Evolutionary conservation across 805 yeast genomes (phyloP).

Genomic region (Metschnikowia rubicola): DNA sequence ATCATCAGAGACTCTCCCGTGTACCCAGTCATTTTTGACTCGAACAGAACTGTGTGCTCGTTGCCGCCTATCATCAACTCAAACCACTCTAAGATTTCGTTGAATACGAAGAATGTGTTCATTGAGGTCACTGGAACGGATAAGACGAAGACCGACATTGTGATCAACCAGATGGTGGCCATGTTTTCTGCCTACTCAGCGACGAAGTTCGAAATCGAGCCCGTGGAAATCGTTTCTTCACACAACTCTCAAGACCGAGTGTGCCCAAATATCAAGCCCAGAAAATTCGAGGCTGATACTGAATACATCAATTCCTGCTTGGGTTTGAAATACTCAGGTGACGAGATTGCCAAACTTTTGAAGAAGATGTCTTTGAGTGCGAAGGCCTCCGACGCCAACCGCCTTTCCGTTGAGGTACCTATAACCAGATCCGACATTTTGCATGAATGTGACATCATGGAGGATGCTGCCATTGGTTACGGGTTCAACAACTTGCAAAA

Average conservation of each 20-base stretch:
- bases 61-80: conserved; percentile 97
- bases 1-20: conserved; percentile 86
- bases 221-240: conserved; percentile 77
- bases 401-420: conserved; percentile 72
- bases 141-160: conserved; percentile 89
- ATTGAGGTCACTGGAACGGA: conserved; percentile 96
- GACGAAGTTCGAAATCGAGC: conserved; percentile 83
- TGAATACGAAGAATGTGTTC: conserved; percentile 83
- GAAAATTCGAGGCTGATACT: conserved; percentile 69
- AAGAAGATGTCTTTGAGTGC: conserved; percentile 80
- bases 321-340: conserved; percentile 71
- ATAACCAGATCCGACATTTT: conserved; percentile 93
- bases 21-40: conserved; percentile 85
- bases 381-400: conserved; percentile 43
- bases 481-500: conserved; percentile 87
- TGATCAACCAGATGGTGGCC: conserved; percentile 86
- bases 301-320: conserved; percentile 87
- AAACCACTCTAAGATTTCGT: conserved; percentile 80
- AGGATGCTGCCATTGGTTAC: conserved; percentile 94
- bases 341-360: conserved; percentile 65
- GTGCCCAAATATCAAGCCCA: conserved; percentile 69
- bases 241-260: conserved; percentile 75
- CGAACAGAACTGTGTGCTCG: conserved; percentile 74
- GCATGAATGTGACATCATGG: conserved; percentile 98
- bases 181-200: conserved; percentile 91